Percentiles rank a stretch among this genome's conserved stretches.
Evolutionary conservation across 768 basidiomycete genomes (phyloP).

Genomic region (Mrakia frigida): DNA sequence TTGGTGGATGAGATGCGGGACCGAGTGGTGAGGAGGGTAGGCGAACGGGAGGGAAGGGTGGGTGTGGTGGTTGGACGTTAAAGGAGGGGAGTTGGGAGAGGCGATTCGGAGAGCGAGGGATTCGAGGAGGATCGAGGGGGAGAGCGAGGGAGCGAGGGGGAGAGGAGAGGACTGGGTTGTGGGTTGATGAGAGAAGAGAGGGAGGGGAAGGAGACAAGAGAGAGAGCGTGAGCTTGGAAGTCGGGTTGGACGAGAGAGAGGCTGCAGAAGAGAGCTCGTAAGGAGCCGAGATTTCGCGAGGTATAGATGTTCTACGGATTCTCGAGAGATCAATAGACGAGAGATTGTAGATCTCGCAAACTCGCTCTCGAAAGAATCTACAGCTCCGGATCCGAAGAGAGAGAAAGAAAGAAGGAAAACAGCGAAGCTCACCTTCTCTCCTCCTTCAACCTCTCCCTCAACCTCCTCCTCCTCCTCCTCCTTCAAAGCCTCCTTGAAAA

Average conservation of each 20-base stretch:
- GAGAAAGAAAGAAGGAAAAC: background rate
- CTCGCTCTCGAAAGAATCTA: no score
- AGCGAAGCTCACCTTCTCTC: background rate
- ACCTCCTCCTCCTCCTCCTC: background rate
- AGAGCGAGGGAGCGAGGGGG: background rate
- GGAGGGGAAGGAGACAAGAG: background rate
- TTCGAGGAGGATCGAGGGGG: constrained; percentile 5
- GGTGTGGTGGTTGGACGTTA: background rate
- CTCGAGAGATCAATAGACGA: background rate
- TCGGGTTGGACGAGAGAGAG: background rate
- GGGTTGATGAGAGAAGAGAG: background rate
- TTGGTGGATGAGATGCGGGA: constrained; percentile 1
- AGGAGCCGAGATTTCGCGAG: background rate
- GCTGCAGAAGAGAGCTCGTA: no score
- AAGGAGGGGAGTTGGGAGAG: background rate
- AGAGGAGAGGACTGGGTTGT: background rate
- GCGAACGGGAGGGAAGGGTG: background rate
- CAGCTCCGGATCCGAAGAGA: no score
- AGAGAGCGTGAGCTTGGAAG: background rate
- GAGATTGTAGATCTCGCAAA: background rate
- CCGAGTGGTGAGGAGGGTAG: background rate
- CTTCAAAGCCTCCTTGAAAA: constrained; percentile 6
- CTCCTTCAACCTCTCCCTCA: background rate
- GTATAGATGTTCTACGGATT: background rate
- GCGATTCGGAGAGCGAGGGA: background rate